These are phyloP conservation scores for Linderniella brevidens DNA, from an alignment of 257 asterid genomes.

Conservation along the genomic window DNA sequence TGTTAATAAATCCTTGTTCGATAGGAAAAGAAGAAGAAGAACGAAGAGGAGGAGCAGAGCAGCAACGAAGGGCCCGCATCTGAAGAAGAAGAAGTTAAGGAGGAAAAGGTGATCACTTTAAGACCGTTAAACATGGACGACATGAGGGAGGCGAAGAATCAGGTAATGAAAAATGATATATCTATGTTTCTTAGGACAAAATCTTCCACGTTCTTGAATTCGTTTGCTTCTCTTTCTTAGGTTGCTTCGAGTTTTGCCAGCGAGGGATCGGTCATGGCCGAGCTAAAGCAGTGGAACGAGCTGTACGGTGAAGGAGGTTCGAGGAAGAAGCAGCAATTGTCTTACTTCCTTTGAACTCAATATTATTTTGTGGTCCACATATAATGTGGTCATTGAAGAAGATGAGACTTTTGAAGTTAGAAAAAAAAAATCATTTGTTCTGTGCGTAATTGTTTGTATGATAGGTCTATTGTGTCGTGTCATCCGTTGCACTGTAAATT, in stretches of 20 bases:
- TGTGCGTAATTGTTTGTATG: too few species aligned
- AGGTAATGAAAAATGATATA: slow-evolving; percentile 21
- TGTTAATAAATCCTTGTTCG: neutral
- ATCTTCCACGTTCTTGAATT: too few species aligned
- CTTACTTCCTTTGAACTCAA: slow-evolving; percentile 62
- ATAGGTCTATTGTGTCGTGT: too few species aligned
- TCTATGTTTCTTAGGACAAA: neutral
- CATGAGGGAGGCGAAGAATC: slow-evolving; percentile 61
- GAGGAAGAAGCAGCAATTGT: slow-evolving; percentile 68
- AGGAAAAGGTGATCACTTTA: slow-evolving; percentile 35
- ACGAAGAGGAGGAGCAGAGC: slow-evolving; percentile 20
- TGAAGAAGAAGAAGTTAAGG: slow-evolving; percentile 23
- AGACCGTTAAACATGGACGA: slow-evolving; percentile 71
- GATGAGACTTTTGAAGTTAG: too few species aligned
- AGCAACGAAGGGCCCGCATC: slow-evolving; percentile 24
- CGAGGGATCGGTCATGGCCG: slow-evolving; percentile 79
- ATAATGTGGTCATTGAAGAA: too few species aligned
- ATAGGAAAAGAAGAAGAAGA: slow-evolving; percentile 29
- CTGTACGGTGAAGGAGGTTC: slow-evolving; percentile 94
- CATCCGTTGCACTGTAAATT: too few species aligned
- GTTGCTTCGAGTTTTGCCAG: slow-evolving; percentile 92
- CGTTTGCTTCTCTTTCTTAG: slow-evolving; percentile 20
- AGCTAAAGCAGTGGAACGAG: slow-evolving; percentile 91
- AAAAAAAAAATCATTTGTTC: too few species aligned
- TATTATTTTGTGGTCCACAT: too few species aligned